phyloP scores from a whole-genome alignment of 2,329 filamentous ascomycete species.

The Phialemonium atrogriseum region DNA sequence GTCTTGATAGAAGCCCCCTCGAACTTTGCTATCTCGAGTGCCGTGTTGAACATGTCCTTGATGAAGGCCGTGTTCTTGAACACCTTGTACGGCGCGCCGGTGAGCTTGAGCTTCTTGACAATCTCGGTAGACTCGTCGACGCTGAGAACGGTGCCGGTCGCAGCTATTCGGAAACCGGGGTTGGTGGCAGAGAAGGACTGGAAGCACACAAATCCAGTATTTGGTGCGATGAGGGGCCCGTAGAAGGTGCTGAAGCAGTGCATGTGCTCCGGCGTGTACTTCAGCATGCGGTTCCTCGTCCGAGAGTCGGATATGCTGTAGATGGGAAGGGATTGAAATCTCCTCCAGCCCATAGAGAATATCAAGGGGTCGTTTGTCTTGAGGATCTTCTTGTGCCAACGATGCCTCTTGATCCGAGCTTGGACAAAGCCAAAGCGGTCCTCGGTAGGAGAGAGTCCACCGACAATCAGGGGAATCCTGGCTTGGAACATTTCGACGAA shows the following conservation, averaged over 20 bases:
- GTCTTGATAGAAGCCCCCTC: conserved; percentile 94
- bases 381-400: conserved; percentile 98
- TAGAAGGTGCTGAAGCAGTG: conserved; percentile 97
- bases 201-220: conserved; percentile 91
- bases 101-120: conserved; percentile 98
- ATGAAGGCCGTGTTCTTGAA: conserved; percentile 99
- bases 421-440: conserved; percentile 95
- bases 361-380: conserved; percentile 98
- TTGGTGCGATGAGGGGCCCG: conserved; percentile 87
- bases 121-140: conserved; percentile 96
- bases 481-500: conserved; percentile 79
- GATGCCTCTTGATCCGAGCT: conserved; percentile 90
- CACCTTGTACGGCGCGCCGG: conserved; percentile 89
- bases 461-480: conserved; percentile 75
- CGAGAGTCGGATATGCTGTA: conserved; percentile 94
- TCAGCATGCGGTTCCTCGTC: conserved; percentile 93
- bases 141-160: conserved; percentile 85
- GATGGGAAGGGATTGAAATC: conserved; percentile 86
- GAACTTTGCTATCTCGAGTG: conserved; percentile 95
- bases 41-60: conserved; percentile 93
- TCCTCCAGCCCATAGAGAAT: conserved; percentile 91
- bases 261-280: conserved; percentile 99
- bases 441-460: conserved; percentile 87
- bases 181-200: conserved; percentile 79
- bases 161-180: conserved; percentile 87